Evolutionary conservation across 2,329 filamentous ascomycete genomes (phyloP).

Genomic region (Nemania serpens): DNA sequence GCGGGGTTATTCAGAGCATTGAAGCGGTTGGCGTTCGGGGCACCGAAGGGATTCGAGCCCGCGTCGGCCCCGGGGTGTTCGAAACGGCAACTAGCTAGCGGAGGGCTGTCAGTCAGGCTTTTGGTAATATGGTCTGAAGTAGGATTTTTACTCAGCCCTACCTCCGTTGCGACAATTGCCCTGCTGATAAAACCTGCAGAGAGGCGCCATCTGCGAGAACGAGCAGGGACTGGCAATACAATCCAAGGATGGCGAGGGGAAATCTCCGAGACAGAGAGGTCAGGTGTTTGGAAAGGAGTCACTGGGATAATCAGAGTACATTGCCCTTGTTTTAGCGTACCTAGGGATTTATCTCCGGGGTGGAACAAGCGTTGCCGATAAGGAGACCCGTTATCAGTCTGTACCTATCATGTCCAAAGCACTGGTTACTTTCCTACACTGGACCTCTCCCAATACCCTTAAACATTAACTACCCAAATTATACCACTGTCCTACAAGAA

Average conservation of each 20-base stretch:
- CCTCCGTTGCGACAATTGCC: constrained; percentile 69
- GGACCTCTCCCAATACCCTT: no score
- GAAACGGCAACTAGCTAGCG: constrained; percentile 56
- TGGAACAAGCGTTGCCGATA: no score
- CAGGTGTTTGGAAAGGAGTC: no score
- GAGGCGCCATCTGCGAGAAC: constrained; percentile 40
- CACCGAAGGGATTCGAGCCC: constrained; percentile 42
- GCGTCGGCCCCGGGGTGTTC: constrained; percentile 55
- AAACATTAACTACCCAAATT: no score
- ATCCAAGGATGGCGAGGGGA: not conserved
- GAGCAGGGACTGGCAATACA: not conserved
- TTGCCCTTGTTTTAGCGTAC: no score
- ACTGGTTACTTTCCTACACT: no score
- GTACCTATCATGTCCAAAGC: no score
- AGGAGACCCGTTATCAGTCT: no score
- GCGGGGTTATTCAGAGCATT: constrained; percentile 30
- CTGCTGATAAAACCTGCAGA: constrained; percentile 69
- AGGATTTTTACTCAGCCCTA: constrained; percentile 41
- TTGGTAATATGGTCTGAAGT: no score
- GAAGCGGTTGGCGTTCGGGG: constrained; percentile 25
- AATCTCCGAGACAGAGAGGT: not conserved
- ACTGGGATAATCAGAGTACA: no score
- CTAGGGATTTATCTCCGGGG: no score
- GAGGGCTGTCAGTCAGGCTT: constrained; percentile 18
- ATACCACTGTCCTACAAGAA: no score